These are phyloP conservation scores for Simplicillium sp. DNA, from an alignment of 2,329 filamentous ascomycete genomes.

Conservation along the genomic window DNA sequence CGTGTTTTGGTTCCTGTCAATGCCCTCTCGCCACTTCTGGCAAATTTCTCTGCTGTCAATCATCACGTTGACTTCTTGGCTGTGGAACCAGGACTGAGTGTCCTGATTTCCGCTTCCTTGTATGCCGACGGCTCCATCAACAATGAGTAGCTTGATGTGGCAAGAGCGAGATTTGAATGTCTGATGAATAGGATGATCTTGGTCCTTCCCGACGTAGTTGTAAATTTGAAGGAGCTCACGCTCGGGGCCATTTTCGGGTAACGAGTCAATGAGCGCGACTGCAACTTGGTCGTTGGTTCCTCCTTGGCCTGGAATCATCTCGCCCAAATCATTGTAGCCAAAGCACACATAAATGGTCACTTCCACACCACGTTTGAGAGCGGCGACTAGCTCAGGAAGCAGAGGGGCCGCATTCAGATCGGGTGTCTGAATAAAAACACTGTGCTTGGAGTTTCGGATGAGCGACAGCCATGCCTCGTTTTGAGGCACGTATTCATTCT, in stretches of 20 bases:
- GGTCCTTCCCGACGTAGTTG: slow-evolving; percentile 69
- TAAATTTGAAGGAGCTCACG: slow-evolving; percentile 42
- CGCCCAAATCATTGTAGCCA: slow-evolving; percentile 71
- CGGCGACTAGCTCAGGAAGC: slow-evolving; percentile 51
- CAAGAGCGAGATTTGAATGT: slow-evolving; percentile 57
- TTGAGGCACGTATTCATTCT: slow-evolving; percentile 56
- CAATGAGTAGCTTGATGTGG: slow-evolving; percentile 71
- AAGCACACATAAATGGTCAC: slow-evolving; percentile 66
- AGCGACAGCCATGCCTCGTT: slow-evolving; percentile 67
- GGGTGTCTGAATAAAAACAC: slow-evolving; percentile 71
- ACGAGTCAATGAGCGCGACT: slow-evolving; percentile 43
- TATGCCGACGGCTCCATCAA: slow-evolving; percentile 58
- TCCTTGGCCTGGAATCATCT: slow-evolving; percentile 66
- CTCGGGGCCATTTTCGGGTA: slow-evolving; percentile 33
- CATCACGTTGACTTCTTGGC: slow-evolving; percentile 70
- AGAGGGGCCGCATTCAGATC: slow-evolving; percentile 66
- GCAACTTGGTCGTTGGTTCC: slow-evolving; percentile 67
- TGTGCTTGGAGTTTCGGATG: slow-evolving; percentile 51
- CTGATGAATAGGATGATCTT: slow-evolving; percentile 57
- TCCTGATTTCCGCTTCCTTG: slow-evolving; percentile 74
- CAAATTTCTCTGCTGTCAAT: slow-evolving; percentile 57
- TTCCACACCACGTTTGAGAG: slow-evolving; percentile 56
- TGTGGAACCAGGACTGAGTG: slow-evolving; percentile 71
- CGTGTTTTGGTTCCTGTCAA: slow-evolving; percentile 60
- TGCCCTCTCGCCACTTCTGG: slow-evolving; percentile 48